Evolutionary conservation across 768 basidiomycete species (phyloP).

Genomic region (Termitomyces sp.): DNA sequence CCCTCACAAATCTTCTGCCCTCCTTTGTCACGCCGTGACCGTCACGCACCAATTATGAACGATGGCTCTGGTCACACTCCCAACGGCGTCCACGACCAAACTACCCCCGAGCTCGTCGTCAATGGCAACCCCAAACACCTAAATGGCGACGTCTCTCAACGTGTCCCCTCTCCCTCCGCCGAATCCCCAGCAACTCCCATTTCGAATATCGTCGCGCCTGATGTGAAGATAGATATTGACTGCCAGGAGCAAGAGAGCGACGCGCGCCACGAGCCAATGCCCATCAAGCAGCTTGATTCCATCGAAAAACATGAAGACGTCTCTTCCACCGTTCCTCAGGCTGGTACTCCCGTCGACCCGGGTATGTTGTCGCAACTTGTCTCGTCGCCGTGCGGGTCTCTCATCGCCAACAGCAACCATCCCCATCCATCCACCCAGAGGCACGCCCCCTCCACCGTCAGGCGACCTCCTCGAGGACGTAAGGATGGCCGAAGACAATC

Average conservation of each 20-base stretch:
- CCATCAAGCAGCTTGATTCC: slow-evolving; percentile 40
- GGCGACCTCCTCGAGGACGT: slow-evolving; percentile 48
- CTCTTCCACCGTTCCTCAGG: slow-evolving; percentile 40
- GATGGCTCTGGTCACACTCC: slow-evolving; percentile 34
- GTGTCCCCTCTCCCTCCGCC: slow-evolving; percentile 33
- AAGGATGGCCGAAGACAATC: slow-evolving; percentile 46
- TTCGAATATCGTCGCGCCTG: slow-evolving; percentile 40
- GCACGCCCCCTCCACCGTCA: slow-evolving; percentile 38
- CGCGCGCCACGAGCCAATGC: slow-evolving; percentile 56
- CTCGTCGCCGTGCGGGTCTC: slow-evolving; percentile 14
- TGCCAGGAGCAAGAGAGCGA: slow-evolving; percentile 61
- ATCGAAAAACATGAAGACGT: slow-evolving; percentile 30
- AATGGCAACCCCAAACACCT: slow-evolving; percentile 34
- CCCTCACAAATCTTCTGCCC: slow-evolving; percentile 69
- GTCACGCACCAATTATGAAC: slow-evolving; percentile 73
- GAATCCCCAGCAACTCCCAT: slow-evolving; percentile 63
- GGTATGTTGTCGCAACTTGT: slow-evolving; percentile 33
- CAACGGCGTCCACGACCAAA: slow-evolving; percentile 35
- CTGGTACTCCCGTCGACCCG: slow-evolving; percentile 41
- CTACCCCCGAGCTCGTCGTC: slow-evolving; percentile 21
- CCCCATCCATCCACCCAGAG: slow-evolving; percentile 37
- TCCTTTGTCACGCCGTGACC: slow-evolving; percentile 62
- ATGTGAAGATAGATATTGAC: slow-evolving; percentile 63
- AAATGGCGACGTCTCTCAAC: slow-evolving; percentile 27
- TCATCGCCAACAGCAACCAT: slow-evolving; percentile 35